A percentile compares a stretch with the other conserved stretches of the same genome.
These are phyloP conservation scores for Skeletonema costatum DNA, from an alignment of 108 stramenopile species.

Conservation along the genomic window DNA sequence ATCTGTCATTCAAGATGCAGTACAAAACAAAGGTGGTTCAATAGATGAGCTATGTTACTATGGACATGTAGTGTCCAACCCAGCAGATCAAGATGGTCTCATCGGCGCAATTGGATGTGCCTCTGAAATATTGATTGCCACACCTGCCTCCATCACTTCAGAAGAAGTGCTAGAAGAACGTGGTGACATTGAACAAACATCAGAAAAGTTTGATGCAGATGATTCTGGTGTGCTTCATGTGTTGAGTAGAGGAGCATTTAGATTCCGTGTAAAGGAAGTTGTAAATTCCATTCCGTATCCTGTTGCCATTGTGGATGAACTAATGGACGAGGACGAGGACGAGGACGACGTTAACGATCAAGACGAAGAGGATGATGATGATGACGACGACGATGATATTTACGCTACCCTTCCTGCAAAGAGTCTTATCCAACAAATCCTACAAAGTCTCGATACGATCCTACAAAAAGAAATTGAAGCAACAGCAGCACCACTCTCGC, in stretches of 20 bases:
- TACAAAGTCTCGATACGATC: conserved; percentile 53
- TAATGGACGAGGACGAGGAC: conserved; percentile 58
- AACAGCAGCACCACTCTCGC: conserved; percentile 48
- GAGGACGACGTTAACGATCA: conserved; percentile 1
- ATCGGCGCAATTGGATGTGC: conserved; percentile 84
- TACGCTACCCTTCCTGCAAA: conserved; percentile 43
- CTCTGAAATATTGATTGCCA: conserved; percentile 63
- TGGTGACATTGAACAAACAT: conserved; percentile 1
- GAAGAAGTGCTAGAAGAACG: conserved; percentile 4
- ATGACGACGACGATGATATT: conserved; percentile 58
- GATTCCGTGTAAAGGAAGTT: conserved; percentile 79
- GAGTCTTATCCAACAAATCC: conserved; percentile 52
- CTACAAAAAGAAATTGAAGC: conserved; percentile 35
- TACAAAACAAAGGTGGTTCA: conserved; percentile 12
- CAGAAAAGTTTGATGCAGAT: conserved; percentile 1
- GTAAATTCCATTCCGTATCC: conserved; percentile 73
- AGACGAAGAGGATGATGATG: conserved; percentile 46
- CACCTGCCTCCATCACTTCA: conserved; percentile 16
- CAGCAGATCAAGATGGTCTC: conserved; percentile 28
- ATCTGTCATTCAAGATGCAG: conserved; percentile 65
- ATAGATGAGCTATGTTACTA: conserved; percentile 46
- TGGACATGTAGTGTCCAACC: conserved; percentile 70
- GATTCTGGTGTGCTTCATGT: conserved; percentile 42
- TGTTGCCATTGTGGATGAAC: conserved; percentile 80
- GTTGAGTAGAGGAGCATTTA: conserved; percentile 65